Conservation (phyloP, 148 eudicot species). For the Gaultheria prostrata region DNA sequence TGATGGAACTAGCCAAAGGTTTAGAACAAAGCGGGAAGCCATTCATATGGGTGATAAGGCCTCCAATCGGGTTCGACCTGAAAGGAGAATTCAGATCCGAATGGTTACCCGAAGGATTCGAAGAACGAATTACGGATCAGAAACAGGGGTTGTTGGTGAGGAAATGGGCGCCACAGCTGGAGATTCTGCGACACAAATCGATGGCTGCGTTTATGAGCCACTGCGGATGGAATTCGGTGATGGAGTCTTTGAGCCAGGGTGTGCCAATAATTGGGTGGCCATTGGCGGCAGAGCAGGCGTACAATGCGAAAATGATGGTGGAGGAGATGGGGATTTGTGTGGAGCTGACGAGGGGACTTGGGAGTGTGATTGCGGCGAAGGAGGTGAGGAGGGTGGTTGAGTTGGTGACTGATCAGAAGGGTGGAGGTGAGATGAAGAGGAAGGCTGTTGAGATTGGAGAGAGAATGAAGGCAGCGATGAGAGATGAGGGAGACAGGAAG, state of each 20-base stretch:
- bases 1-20: constrained; percentile 76
- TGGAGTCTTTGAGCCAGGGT: constrained; percentile 69
- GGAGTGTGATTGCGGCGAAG: constrained; percentile 1
- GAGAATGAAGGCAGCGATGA: constrained; percentile 35
- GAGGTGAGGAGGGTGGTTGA: no score
- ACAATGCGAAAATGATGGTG: constrained; percentile 62
- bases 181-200: constrained; percentile 55
- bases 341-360: constrained; percentile 58
- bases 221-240: constrained; percentile 65
- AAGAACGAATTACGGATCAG: constrained; percentile 32
- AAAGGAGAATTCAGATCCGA: constrained; percentile 42
- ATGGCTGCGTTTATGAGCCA: constrained; percentile 58
- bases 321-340: constrained; percentile 62
- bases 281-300: constrained; percentile 56
- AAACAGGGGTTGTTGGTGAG: constrained; percentile 46
- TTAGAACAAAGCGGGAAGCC: constrained; percentile 50
- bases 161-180: constrained; percentile 68
- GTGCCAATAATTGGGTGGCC: constrained; percentile 62
- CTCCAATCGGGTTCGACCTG: constrained; percentile 56
- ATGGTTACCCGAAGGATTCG: constrained; percentile 65
- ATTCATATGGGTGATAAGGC: constrained; percentile 75
- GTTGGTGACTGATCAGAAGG: no score
- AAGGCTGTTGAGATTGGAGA: constrained; percentile 45
- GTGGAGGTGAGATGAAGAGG: constrained; percentile 51
- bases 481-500: constrained; percentile 24